Evolutionary conservation across 208 protist genomes (phyloP).

Genomic region (Hexamita inflata): DNA sequence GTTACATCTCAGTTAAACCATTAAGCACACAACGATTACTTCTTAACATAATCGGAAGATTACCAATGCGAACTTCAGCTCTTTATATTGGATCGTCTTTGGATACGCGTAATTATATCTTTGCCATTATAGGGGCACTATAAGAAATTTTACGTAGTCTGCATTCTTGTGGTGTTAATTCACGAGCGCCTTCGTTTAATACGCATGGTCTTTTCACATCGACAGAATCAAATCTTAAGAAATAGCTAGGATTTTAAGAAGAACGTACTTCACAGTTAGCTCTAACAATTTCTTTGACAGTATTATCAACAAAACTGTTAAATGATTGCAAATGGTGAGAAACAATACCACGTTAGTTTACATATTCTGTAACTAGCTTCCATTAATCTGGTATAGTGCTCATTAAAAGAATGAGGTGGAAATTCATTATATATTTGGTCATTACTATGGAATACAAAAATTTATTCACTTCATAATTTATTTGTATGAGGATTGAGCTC

Average conservation of each 20-base stretch:
- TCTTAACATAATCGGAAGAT: constrained; percentile 97
- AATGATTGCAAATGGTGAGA: neutral
- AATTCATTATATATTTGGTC: too few species aligned
- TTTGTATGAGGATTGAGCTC: too few species aligned
- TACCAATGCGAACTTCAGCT: constrained; percentile 74
- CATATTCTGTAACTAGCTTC: neutral
- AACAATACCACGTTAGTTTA: neutral
- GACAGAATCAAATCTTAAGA: neutral
- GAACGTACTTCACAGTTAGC: neutral
- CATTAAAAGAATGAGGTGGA: too few species aligned
- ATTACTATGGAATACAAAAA: too few species aligned
- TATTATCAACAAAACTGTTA: neutral
- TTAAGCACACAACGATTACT: constrained; percentile 80
- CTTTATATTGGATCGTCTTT: constrained; percentile 45
- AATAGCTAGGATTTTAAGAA: neutral
- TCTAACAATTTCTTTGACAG: neutral
- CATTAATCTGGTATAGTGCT: too few species aligned
- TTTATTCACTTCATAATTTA: too few species aligned
- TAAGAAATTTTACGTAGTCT: constrained; percentile 86
- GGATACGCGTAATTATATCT: constrained; percentile 61
- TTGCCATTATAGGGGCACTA: constrained; percentile 60
- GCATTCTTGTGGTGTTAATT: constrained; percentile 68
- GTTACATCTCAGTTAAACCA: constrained; percentile 55
- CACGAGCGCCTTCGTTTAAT: constrained; percentile 27
- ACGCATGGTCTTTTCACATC: neutral